A percentile compares a stretch with the other conserved stretches of the same genome.
These are phyloP conservation scores for Fusarium miscanthi DNA, from an alignment of 2,329 filamentous ascomycete genomes.

Conservation along the genomic window DNA sequence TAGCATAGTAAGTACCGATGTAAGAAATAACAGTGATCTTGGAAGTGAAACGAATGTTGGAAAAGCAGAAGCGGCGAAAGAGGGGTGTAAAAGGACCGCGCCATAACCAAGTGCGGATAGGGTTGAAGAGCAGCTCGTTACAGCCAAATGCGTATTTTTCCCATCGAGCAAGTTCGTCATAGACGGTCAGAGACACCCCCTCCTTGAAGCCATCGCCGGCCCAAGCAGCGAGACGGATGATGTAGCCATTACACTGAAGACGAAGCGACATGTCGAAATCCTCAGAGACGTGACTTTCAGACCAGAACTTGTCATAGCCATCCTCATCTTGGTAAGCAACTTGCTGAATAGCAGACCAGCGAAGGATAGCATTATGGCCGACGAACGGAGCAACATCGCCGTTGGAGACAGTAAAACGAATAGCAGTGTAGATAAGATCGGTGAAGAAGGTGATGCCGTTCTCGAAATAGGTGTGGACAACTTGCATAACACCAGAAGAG, in stretches of 20 bases:
- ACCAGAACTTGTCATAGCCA: slow-evolving; percentile 84
- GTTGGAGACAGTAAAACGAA: slow-evolving; percentile 80
- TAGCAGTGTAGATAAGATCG: slow-evolving; percentile 80
- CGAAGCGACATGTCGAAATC: slow-evolving; percentile 86
- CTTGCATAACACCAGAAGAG: slow-evolving; percentile 82
- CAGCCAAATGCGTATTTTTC: slow-evolving; percentile 90
- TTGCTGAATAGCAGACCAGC: slow-evolving; percentile 80
- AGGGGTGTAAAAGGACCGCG: slow-evolving; percentile 82
- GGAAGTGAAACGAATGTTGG: slow-evolving; percentile 78
- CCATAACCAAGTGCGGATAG: slow-evolving; percentile 77
- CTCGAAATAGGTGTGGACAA: slow-evolving; percentile 78
- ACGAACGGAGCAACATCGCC: slow-evolving; percentile 83
- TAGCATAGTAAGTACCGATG: slow-evolving; percentile 84
- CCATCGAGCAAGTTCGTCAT: slow-evolving; percentile 86
- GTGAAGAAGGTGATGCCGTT: slow-evolving; percentile 78
- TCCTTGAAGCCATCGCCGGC: slow-evolving; percentile 83
- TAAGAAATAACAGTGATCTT: slow-evolving; percentile 82
- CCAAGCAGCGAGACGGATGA: slow-evolving; percentile 78
- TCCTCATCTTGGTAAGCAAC: slow-evolving; percentile 77
- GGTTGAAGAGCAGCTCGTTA: slow-evolving; percentile 84
- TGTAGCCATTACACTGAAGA: slow-evolving; percentile 77
- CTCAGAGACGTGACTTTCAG: slow-evolving; percentile 81
- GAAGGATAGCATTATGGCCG: slow-evolving; percentile 81
- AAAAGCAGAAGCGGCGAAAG: slow-evolving; percentile 79
- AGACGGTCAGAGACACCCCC: slow-evolving; percentile 84